These are phyloP conservation scores for Amanita phalloides DNA, from an alignment of 768 basidiomycete species.

Conservation along the genomic window DNA sequence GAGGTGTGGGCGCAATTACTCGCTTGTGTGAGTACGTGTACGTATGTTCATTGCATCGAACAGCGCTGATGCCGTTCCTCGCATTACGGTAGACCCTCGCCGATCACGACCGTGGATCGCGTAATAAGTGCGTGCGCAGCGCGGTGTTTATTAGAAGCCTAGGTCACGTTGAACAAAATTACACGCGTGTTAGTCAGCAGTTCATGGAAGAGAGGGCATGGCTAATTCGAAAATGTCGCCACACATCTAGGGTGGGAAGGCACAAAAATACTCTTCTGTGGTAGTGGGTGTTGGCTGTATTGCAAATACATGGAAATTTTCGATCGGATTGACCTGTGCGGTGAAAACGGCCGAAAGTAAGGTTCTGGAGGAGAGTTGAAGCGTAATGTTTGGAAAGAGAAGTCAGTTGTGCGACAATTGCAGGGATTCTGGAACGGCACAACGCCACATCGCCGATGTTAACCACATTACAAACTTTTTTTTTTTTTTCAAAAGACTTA, in stretches of 20 bases:
- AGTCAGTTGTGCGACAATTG: neutral
- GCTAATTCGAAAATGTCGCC: too few species aligned
- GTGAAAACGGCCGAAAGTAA: neutral
- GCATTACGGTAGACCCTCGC: neutral
- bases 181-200: too few species aligned
- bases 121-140: neutral
- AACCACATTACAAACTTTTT: neutral
- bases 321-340: neutral
- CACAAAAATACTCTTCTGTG: too few species aligned
- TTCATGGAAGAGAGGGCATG: too few species aligned
- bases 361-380: neutral
- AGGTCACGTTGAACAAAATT: neutral
- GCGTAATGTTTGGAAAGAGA: neutral
- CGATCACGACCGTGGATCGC: neutral
- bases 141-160: neutral
- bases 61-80: neutral
- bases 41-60: neutral
- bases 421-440: neutral
- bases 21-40: neutral
- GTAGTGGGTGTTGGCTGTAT: too few species aligned
- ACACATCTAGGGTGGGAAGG: too few species aligned
- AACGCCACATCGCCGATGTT: neutral
- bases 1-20: too few species aligned
- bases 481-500: too few species aligned
- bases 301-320: too few species aligned